Conservation (phyloP, 2,329 filamentous ascomycete species). For the Triangularia verruculosa region DNA sequence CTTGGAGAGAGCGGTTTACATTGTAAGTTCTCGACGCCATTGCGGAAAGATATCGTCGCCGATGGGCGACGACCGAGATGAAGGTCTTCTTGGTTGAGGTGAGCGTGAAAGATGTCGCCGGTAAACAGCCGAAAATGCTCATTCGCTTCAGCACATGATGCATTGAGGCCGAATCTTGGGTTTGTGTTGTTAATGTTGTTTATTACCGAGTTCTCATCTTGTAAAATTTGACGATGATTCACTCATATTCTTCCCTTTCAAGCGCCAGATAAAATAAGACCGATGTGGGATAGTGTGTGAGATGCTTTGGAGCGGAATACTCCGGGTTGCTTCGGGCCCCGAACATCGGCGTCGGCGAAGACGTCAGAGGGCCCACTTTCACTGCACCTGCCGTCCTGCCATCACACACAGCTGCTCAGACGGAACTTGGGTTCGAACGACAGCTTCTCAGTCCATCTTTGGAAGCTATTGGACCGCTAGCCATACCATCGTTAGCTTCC, state of each 20-base stretch:
- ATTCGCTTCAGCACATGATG: conserved; percentile 6
- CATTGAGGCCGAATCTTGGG: background rate
- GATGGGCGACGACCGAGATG: background rate
- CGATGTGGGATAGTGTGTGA: background rate
- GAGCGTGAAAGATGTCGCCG: conserved; percentile 41
- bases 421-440: too few relatives aligned
- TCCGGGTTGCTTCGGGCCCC: background rate
- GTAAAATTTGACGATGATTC: background rate
- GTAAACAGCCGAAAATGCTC: conserved; percentile 38
- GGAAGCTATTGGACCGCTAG: too few relatives aligned
- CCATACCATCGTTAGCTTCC: too few relatives aligned
- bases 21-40: conserved; percentile 7
- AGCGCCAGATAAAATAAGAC: background rate
- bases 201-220: background rate
- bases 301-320: background rate
- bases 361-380: background rate
- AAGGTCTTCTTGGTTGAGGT: conserved; percentile 35
- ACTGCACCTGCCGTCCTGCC: background rate
- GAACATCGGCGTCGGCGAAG: background rate
- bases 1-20: conserved; percentile 1
- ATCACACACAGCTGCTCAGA: too few relatives aligned
- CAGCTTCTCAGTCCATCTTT: too few relatives aligned
- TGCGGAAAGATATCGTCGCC: background rate
- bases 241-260: background rate
- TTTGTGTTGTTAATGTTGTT: background rate